Evolutionary conservation across 2,329 filamentous ascomycete genomes (phyloP).

Genomic region (Aspergillus sp.): DNA sequence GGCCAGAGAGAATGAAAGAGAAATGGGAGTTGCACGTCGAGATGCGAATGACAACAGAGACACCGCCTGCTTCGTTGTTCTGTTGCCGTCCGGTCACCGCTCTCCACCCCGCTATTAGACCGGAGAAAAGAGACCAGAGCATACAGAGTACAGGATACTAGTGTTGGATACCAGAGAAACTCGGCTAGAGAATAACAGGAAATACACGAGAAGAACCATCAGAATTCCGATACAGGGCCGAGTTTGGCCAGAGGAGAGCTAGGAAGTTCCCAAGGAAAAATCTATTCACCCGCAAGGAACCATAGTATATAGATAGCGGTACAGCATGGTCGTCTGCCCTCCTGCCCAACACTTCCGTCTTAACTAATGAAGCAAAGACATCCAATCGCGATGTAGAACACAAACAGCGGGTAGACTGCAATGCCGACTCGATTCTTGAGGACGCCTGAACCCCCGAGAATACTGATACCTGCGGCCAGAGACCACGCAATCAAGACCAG

Average conservation of each 20-base stretch:
- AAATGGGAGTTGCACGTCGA: background rate
- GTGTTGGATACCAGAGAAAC: conserved; percentile 10
- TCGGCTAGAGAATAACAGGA: conserved; percentile 1
- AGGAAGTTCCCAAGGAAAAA: background rate
- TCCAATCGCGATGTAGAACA: conserved; percentile 88
- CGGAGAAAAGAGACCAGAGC: conserved; percentile 1
- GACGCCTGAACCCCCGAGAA: conserved; percentile 88
- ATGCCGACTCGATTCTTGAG: conserved; percentile 89
- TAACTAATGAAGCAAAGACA: conserved; percentile 92
- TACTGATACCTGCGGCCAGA: conserved; percentile 88
- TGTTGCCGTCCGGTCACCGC: conserved; percentile 17
- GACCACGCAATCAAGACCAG: conserved; percentile 84
- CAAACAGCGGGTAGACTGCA: conserved; percentile 87
- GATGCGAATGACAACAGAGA: background rate
- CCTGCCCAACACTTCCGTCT: background rate
- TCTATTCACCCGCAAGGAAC: background rate
- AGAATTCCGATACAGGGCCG: background rate
- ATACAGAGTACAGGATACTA: background rate
- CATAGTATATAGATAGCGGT: background rate
- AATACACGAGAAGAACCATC: background rate
- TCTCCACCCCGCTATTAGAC: conserved; percentile 12
- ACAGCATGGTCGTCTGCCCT: background rate
- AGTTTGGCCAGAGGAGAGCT: conserved; percentile 3
- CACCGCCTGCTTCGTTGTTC: conserved; percentile 16
- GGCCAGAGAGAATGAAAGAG: background rate